Percentiles rank a stretch among this genome's conserved stretches.
Evolutionary conservation across 805 yeast species (phyloP).

Genomic region (Scheffersomyces coipomensis): DNA sequence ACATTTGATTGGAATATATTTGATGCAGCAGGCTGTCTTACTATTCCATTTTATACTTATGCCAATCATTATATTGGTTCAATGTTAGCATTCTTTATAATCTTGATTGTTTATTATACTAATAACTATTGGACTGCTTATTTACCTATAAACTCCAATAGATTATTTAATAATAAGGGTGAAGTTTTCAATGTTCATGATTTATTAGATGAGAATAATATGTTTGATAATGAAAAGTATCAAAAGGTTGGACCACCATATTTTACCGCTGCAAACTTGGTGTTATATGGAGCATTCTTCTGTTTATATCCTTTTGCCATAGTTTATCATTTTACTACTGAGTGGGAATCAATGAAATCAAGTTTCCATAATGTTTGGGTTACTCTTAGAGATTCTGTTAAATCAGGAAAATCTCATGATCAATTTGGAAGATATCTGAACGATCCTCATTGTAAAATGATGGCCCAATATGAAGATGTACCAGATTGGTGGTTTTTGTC

Average conservation of each 20-base stretch:
- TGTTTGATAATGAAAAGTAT: constrained; percentile 48
- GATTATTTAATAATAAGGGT: constrained; percentile 52
- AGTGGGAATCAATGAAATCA: constrained; percentile 41
- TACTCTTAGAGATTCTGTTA: constrained; percentile 27
- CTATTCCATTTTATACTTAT: constrained; percentile 43
- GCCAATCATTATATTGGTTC: constrained; percentile 39
- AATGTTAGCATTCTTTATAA: constrained; percentile 29
- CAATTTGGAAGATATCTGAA: constrained; percentile 23
- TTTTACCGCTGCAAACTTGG: constrained; percentile 60
- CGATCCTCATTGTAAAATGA: constrained; percentile 59
- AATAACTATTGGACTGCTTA: constrained; percentile 51
- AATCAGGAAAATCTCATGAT: constrained; percentile 7
- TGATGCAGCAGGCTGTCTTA: constrained; percentile 36
- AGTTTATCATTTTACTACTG: constrained; percentile 45
- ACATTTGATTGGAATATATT: constrained; percentile 44
- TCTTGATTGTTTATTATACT: constrained; percentile 39
- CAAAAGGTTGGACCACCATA: constrained; percentile 63
- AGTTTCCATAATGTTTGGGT: constrained; percentile 35
- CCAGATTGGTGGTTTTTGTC: constrained; percentile 71
- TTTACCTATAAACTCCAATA: constrained; percentile 52
- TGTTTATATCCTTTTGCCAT: constrained; percentile 57
- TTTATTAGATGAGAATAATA: constrained; percentile 42
- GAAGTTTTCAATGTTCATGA: constrained; percentile 43
- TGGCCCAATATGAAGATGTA: constrained; percentile 61
- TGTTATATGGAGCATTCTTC: constrained; percentile 57